These are phyloP conservation scores for Fusarium odoratissimum DNA, from an alignment of 2,329 filamentous ascomycete species.

Conservation along the genomic window DNA sequence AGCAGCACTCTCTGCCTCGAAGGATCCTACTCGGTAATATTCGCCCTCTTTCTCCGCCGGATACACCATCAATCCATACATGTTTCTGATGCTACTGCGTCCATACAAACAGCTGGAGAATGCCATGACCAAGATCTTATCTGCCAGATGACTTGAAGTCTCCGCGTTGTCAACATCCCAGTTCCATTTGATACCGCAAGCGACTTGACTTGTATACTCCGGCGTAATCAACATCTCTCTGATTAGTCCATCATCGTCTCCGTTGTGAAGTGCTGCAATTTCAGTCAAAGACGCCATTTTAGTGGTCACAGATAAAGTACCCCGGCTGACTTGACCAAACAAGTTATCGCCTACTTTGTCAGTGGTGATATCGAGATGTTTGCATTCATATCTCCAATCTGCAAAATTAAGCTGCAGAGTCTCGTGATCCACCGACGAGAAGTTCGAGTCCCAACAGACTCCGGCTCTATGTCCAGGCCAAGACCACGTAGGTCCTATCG, in stretches of 20 bases:
- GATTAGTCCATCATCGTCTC: rapidly evolving
- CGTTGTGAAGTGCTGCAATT: rapidly evolving
- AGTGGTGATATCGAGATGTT: neutral
- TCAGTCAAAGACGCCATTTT: neutral
- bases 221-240: neutral
- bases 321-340: neutral
- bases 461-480: neutral
- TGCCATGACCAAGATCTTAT: neutral
- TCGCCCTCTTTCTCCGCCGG: neutral
- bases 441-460: neutral
- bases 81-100: rapidly evolving
- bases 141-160: neutral
- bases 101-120: neutral
- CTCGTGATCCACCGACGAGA: neutral
- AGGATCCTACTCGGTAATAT: neutral
- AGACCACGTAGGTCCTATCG: neutral
- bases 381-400: neutral
- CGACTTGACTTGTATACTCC: no score
- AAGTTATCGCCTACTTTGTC: neutral
- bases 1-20: neutral
- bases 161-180: neutral
- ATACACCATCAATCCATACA: neutral
- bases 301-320: neutral
- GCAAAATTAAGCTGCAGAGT: neutral
- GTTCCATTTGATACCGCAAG: neutral